phyloP scores from a whole-genome alignment of 2,329 filamentous ascomycete genomes.

The Grosmannia serpens region DNA sequence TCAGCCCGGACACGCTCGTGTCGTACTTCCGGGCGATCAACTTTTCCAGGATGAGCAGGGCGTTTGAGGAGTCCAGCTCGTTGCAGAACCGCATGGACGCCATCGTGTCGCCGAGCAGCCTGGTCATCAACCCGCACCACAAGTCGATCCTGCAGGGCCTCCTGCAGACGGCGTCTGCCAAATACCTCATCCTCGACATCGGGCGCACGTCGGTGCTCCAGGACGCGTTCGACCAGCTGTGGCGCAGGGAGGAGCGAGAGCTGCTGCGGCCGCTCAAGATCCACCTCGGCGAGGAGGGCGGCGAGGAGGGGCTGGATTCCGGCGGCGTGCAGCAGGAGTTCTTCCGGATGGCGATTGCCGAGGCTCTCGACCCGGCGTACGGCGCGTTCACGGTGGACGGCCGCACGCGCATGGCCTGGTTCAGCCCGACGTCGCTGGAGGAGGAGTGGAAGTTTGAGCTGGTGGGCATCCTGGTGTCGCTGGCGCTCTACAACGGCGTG shows the following conservation, averaged over 20 bases:
- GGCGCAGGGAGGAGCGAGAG: slow-evolving; percentile 73
- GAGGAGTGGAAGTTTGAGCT: slow-evolving; percentile 86
- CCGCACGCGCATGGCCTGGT: slow-evolving; percentile 74
- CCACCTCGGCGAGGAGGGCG: slow-evolving; percentile 66
- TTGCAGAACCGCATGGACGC: slow-evolving; percentile 44
- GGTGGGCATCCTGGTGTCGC: slow-evolving; percentile 72
- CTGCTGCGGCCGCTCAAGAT: slow-evolving; percentile 80
- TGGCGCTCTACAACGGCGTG: slow-evolving; percentile 87
- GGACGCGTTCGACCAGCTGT: slow-evolving; percentile 78
- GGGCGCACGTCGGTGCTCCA: slow-evolving; percentile 54
- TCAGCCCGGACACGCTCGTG: slow-evolving; percentile 59
- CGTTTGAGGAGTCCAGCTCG: slow-evolving; percentile 58
- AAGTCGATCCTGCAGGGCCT: slow-evolving; percentile 50
- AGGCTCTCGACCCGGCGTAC: slow-evolving; percentile 67
- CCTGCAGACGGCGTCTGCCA: slow-evolving; percentile 54
- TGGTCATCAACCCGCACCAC: slow-evolving; percentile 46
- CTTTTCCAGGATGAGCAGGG: slow-evolving; percentile 71
- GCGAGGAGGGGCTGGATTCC: slow-evolving; percentile 84
- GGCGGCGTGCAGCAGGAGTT: slow-evolving; percentile 96
- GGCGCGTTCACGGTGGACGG: slow-evolving; percentile 72
- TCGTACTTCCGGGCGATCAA: slow-evolving; percentile 84
- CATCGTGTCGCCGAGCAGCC: slow-evolving; percentile 39
- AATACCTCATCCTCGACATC: slow-evolving; percentile 60
- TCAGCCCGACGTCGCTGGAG: slow-evolving; percentile 69
- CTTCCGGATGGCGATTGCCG: slow-evolving; percentile 71